Conservation (phyloP, 2,329 filamentous ascomycete species). For the Xylaria sp. region DNA sequence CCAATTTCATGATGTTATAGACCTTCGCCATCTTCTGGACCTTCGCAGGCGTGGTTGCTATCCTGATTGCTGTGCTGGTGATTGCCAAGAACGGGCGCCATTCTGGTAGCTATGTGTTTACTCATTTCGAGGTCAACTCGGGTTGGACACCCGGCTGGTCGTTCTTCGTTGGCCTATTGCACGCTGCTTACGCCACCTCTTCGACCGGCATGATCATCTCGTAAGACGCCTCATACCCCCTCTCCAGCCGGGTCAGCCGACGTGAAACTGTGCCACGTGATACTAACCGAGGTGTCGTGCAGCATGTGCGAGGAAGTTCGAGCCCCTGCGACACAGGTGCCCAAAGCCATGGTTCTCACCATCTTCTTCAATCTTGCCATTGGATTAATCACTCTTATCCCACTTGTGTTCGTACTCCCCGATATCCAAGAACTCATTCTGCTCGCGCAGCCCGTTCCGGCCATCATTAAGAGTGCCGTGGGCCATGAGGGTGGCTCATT, state of each 20-base stretch:
- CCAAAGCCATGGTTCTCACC: slow-evolving; percentile 73
- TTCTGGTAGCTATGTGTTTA: slow-evolving; percentile 67
- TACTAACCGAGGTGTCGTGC: slow-evolving; percentile 24
- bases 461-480: slow-evolving; percentile 67
- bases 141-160: slow-evolving; percentile 76
- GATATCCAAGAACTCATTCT: slow-evolving; percentile 60
- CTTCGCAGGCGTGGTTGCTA: slow-evolving; percentile 71
- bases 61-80: slow-evolving; percentile 65
- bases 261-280: neutral
- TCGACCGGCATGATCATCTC: slow-evolving; percentile 82
- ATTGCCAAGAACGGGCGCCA: slow-evolving; percentile 72
- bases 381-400: slow-evolving; percentile 71
- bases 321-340: slow-evolving; percentile 69
- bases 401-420: slow-evolving; percentile 71
- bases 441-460: slow-evolving; percentile 66
- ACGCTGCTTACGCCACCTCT: slow-evolving; percentile 75
- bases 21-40: slow-evolving; percentile 78
- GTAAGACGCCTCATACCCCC: slow-evolving; percentile 51
- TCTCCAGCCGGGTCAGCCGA: slow-evolving; percentile 11
- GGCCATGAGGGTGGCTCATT: slow-evolving; percentile 67
- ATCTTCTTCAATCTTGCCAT: slow-evolving; percentile 69
- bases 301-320: slow-evolving; percentile 78
- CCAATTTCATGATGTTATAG: slow-evolving; percentile 43
- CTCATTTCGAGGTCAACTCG: slow-evolving; percentile 70
- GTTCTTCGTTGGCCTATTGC: slow-evolving; percentile 73